Conservation (phyloP, 495 filamentous ascomycete genomes). For the Melanomma pulvis-pyrius region DNA sequence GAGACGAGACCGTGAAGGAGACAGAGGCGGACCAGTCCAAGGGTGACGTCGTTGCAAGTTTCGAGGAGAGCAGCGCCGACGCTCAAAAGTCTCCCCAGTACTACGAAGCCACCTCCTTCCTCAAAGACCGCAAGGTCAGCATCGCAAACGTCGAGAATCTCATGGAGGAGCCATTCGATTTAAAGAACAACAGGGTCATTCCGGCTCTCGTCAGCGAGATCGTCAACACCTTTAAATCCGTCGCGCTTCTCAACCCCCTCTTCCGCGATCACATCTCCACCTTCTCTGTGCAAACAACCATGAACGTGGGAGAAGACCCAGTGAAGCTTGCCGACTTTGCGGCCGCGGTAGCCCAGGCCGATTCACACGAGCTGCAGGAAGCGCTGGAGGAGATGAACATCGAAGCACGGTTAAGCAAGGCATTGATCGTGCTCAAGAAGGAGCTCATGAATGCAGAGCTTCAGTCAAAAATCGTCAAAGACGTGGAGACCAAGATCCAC, state of each 20-base stretch:
- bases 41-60: conserved; percentile 95
- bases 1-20: conserved; percentile 55
- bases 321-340: conserved; percentile 96
- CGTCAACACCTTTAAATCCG: conserved; percentile 96
- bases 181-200: conserved; percentile 75
- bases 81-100: conserved; percentile 45
- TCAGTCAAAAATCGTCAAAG: conserved; percentile 95
- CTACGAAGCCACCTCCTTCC: conserved; percentile 88
- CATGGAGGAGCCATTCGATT: conserved; percentile 82
- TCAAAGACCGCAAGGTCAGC: conserved; percentile 86
- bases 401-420: conserved; percentile 86
- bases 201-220: conserved; percentile 94
- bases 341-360: conserved; percentile 88
- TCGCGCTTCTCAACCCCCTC: conserved; percentile 88
- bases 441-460: conserved; percentile 97
- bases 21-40: conserved; percentile 66
- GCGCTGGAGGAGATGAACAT: conserved; percentile 88
- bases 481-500: conserved; percentile 96
- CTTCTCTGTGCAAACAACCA: conserved; percentile 92
- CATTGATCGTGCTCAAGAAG: conserved; percentile 89
- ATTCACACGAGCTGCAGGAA: conserved; percentile 88
- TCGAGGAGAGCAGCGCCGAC: conserved; percentile 75
- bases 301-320: conserved; percentile 92
- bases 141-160: conserved; percentile 95
- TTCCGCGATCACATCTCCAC: conserved; percentile 97